A percentile compares a stretch with the other conserved stretches of the same genome.
These are phyloP conservation scores for Lenwebbia sp. DNA, from an alignment of 345 rosid species.

Conservation along the genomic window DNA sequence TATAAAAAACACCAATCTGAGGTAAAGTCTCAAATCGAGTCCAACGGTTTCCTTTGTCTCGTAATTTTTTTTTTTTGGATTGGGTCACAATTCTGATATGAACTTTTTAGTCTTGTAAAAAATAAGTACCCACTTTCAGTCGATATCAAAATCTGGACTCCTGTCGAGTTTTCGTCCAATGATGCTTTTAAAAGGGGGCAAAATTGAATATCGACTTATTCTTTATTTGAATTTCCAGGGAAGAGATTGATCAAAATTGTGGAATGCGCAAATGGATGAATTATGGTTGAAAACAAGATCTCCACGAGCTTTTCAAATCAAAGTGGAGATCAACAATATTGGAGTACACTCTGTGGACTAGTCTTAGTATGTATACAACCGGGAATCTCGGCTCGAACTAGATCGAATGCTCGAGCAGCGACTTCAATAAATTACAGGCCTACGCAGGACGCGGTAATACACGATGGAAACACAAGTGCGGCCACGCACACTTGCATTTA, in stretches of 20 bases:
- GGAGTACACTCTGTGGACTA: too few relatives aligned
- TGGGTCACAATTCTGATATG: rapidly evolving
- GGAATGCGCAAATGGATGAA: neutral
- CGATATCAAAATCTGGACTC: neutral
- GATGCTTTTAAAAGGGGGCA: neutral
- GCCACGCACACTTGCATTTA: neutral
- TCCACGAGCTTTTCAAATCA: too few relatives aligned
- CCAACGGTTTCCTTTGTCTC: neutral
- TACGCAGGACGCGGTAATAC: neutral
- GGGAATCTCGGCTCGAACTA: neutral
- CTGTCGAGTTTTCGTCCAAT: neutral
- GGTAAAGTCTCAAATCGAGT: neutral
- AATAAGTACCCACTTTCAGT: neutral
- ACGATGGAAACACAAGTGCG: neutral
- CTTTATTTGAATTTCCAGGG: neutral
- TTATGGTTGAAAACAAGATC: too few relatives aligned
- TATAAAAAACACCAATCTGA: neutral
- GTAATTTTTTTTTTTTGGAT: neutral
- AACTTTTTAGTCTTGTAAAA: neutral
- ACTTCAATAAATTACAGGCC: neutral
- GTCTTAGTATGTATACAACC: neutral
- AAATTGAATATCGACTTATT: neutral
- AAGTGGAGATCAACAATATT: too few relatives aligned
- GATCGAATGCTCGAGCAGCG: neutral
- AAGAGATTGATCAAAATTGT: neutral